phyloP scores from a whole-genome alignment of 1,284 basidiomycete species.

The Apiotrichum sp. region DNA sequence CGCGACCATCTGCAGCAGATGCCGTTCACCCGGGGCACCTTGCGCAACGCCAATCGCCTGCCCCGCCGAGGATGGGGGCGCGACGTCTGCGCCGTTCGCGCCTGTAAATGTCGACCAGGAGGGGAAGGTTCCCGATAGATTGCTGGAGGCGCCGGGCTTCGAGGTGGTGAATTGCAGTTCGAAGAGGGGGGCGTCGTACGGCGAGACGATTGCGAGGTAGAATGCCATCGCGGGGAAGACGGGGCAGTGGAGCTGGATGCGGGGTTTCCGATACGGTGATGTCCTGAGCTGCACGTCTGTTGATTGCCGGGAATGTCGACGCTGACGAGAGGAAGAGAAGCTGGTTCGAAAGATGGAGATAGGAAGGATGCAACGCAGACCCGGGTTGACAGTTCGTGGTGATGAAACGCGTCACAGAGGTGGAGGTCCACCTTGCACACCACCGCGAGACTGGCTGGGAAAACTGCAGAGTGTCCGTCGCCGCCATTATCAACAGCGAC shows the following conservation, averaged over 20 bases:
- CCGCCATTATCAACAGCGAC: no score
- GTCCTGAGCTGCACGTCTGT: no score
- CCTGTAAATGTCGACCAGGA: constrained; percentile 45
- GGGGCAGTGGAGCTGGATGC: background rate
- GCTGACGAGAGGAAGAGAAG: no score
- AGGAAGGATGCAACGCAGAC: no score
- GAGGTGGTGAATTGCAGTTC: constrained; percentile 41
- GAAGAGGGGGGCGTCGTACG: constrained; percentile 45
- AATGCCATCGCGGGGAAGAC: constrained; percentile 37
- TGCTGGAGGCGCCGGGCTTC: constrained; percentile 10
- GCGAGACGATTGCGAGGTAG: constrained; percentile 48
- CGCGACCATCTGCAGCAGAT: constrained; percentile 94
- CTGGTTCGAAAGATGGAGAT: no score
- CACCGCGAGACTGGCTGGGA: no score
- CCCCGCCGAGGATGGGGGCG: background rate
- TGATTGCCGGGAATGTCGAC: no score
- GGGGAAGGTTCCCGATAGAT: constrained; percentile 27
- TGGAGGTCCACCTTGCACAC: no score
- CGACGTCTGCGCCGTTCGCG: constrained; percentile 25
- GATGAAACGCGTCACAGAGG: no score
- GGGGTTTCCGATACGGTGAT: no score
- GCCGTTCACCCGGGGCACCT: constrained; percentile 56
- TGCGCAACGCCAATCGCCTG: constrained; percentile 3
- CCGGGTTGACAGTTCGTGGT: no score
- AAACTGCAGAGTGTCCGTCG: no score